phyloP scores from a whole-genome alignment of 371 early-diverging fungal genomes.

The Basidiobolus meristosporus region DNA sequence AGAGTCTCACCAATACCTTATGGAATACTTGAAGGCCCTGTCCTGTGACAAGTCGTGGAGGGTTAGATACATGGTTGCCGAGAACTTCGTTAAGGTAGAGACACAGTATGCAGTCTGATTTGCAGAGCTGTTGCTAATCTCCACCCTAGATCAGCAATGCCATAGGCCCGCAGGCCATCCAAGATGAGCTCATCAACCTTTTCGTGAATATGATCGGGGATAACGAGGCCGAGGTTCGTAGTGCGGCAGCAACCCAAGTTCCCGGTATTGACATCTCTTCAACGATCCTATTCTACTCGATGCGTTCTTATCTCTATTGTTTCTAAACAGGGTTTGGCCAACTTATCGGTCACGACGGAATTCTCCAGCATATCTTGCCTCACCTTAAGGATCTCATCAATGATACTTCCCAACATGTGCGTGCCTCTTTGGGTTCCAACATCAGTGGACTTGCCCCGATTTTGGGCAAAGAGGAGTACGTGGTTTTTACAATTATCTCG shows the following conservation, averaged over 20 bases:
- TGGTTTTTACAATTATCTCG: neutral
- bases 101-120: neutral
- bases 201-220: conserved; percentile 78
- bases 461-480: conserved; percentile 79
- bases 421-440: conserved; percentile 87
- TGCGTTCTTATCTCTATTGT: neutral
- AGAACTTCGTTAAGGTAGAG: conserved; percentile 77
- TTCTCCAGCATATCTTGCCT: conserved; percentile 66
- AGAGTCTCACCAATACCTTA: conserved; percentile 49
- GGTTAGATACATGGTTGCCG: conserved; percentile 94
- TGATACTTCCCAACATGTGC: conserved; percentile 90
- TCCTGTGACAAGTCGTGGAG: conserved; percentile 92
- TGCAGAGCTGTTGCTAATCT: neutral
- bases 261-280: conserved; percentile 42
- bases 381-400: conserved; percentile 77
- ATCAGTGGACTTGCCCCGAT: conserved; percentile 88
- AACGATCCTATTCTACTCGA: neutral
- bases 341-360: conserved; percentile 54
- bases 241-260: conserved; percentile 72
- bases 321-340: conserved; percentile 48
- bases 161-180: conserved; percentile 53
- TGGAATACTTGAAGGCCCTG: conserved; percentile 51
- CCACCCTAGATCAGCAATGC: conserved; percentile 45
- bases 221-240: conserved; percentile 93
- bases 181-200: conserved; percentile 46